phyloP scores from a whole-genome alignment of 176 grass and related monocot species.

The Oryza meyeriana region DNA sequence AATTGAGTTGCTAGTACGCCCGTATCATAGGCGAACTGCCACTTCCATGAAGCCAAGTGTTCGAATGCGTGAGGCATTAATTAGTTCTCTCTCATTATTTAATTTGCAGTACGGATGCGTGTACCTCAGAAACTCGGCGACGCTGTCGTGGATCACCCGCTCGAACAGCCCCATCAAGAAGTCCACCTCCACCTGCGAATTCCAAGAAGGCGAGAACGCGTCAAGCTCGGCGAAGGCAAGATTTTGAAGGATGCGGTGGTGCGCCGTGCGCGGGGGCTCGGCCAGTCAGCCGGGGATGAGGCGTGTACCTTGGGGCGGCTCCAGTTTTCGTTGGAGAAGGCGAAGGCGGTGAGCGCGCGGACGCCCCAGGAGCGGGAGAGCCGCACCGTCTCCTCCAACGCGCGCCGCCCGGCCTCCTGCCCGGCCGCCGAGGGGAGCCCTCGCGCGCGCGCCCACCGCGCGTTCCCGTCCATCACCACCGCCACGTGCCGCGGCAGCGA shows the following conservation, averaged over 20 bases:
- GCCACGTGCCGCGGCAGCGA: conserved; percentile 64
- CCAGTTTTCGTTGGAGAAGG: conserved; percentile 88
- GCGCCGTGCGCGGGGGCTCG: neutral
- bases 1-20: neutral
- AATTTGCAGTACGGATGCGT: neutral
- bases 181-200: conserved; percentile 60
- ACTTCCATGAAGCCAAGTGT: neutral
- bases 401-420: conserved; percentile 60
- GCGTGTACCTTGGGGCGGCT: conserved; percentile 51
- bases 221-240: conserved; percentile 1
- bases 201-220: neutral
- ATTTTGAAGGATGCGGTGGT: neutral
- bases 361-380: conserved; percentile 58
- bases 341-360: conserved; percentile 62
- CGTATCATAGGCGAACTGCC: neutral
- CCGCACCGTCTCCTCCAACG: conserved; percentile 49
- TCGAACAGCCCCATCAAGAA: conserved; percentile 65
- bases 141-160: conserved; percentile 34
- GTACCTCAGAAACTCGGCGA: conserved; percentile 54
- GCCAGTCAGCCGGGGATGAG: neutral
- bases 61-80: conserved; percentile 2
- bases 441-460: conserved; percentile 57
- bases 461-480: conserved; percentile 86
- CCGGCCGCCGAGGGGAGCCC: conserved; percentile 52
- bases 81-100: neutral